Percentiles rank a stretch among this genome's conserved stretches.
Evolutionary conservation across 2,329 filamentous ascomycete genomes (phyloP).

Genomic region (Fusarium goolgardi): DNA sequence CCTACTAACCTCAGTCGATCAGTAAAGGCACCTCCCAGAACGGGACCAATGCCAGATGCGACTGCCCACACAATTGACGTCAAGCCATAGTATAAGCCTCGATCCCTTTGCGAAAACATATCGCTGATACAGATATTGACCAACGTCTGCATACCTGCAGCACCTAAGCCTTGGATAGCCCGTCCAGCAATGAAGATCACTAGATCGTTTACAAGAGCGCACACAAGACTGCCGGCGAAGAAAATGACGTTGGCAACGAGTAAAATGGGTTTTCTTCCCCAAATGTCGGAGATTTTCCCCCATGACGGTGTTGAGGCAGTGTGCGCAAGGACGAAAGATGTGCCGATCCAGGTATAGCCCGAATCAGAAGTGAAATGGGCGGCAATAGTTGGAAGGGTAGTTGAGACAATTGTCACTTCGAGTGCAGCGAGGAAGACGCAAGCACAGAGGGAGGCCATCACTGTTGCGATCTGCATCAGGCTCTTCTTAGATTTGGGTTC

Average conservation of each 20-base stretch:
- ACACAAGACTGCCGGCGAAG: constrained; percentile 63
- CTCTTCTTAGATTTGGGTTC: constrained; percentile 23
- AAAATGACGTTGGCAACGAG: constrained; percentile 62
- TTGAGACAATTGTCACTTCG: constrained; percentile 69
- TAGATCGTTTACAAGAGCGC: constrained; percentile 60
- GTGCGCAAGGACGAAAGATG: constrained; percentile 76
- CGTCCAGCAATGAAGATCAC: constrained; percentile 54
- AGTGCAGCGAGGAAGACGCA: constrained; percentile 59
- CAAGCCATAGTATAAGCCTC: constrained; percentile 68
- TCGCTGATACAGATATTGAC: constrained; percentile 67
- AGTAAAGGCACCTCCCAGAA: constrained; percentile 73
- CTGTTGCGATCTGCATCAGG: constrained; percentile 38
- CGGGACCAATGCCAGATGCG: constrained; percentile 72
- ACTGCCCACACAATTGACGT: constrained; percentile 75
- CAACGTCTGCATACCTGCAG: constrained; percentile 63
- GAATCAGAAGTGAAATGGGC: constrained; percentile 68
- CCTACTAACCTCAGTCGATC: constrained; percentile 62
- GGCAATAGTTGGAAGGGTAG: constrained; percentile 70
- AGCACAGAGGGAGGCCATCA: constrained; percentile 55
- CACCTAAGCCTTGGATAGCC: constrained; percentile 64
- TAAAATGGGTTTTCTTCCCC: constrained; percentile 66
- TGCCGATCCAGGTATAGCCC: constrained; percentile 83
- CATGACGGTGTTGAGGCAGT: constrained; percentile 77
- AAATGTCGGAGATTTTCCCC: constrained; percentile 72
- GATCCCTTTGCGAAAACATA: constrained; percentile 58